phyloP scores from a whole-genome alignment of 139 green algal genomes.

The Haematococcus sp. region DNA sequence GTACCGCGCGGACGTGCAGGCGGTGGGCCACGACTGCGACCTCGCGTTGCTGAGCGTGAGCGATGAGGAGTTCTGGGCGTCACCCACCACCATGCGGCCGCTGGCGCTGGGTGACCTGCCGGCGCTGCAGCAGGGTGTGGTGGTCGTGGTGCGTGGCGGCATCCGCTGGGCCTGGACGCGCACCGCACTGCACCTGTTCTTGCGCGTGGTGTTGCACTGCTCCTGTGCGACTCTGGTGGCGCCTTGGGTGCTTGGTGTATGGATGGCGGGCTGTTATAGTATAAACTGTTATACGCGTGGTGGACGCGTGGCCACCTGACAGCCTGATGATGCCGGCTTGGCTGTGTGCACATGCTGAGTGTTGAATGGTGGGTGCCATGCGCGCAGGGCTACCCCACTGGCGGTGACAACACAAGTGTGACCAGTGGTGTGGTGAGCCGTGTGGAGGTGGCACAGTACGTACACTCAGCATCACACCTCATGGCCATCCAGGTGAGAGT shows the following conservation, averaged over 20 bases:
- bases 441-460: constrained; percentile 52
- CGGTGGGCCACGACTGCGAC: constrained; percentile 69
- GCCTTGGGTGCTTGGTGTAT: too few relatives aligned
- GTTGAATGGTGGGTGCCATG: not conserved
- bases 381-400: constrained; percentile 46
- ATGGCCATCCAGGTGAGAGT: constrained; percentile 58
- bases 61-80: constrained; percentile 58
- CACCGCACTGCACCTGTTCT: too few relatives aligned
- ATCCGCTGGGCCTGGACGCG: not conserved
- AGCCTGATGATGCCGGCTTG: too few relatives aligned
- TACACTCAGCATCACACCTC: constrained; percentile 54
- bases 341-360: constrained; percentile 22
- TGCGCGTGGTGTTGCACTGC: not conserved
- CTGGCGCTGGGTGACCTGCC: constrained; percentile 55
- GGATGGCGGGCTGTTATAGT: too few relatives aligned
- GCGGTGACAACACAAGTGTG: constrained; percentile 57
- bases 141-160: not conserved
- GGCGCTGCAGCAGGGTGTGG: constrained; percentile 46
- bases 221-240: constrained; percentile 11
- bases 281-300: too few relatives aligned
- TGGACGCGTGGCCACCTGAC: too few relatives aligned
- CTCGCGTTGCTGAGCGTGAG: constrained; percentile 55
- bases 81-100: constrained; percentile 40
- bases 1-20: constrained; percentile 54
- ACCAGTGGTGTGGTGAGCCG: constrained; percentile 39